phyloP scores from a whole-genome alignment of 495 filamentous ascomycete genomes.

The Xylaria acuta region DNA sequence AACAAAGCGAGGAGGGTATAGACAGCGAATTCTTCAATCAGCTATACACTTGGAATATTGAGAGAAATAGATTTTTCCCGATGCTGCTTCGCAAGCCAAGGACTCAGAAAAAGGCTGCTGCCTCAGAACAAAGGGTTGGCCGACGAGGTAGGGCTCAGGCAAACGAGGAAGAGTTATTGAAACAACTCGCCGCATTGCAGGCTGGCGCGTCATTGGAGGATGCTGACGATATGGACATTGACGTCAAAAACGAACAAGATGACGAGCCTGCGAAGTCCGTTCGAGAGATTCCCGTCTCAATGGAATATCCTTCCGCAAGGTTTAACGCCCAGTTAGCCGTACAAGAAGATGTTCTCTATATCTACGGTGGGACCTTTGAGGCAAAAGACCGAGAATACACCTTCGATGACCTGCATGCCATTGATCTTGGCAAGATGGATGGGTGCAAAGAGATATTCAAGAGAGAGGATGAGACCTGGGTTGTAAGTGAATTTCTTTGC shows the following conservation, averaged over 20 bases:
- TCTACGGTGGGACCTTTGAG: conserved; percentile 94
- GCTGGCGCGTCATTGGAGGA: conserved; percentile 66
- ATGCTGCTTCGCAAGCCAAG: conserved; percentile 74
- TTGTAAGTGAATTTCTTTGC: conserved; percentile 51
- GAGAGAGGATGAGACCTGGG: conserved; percentile 84
- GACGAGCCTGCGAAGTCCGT: conserved; percentile 54
- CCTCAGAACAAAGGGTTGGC: conserved; percentile 62
- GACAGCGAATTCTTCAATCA: conserved; percentile 95
- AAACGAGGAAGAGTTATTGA: conserved; percentile 87
- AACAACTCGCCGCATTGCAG: conserved; percentile 81
- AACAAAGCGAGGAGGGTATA: conserved; percentile 92
- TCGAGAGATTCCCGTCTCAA: conserved; percentile 63
- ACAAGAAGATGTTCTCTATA: conserved; percentile 88
- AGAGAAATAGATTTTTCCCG: conserved; percentile 91
- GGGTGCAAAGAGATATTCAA: conserved; percentile 89
- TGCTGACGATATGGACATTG: conserved; percentile 63
- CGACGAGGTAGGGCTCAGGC: conserved; percentile 76
- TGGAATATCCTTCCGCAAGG: conserved; percentile 82
- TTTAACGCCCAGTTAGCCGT: conserved; percentile 92
- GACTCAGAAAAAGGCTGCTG: conserved; percentile 61
- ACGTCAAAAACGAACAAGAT: conserved; percentile 48
- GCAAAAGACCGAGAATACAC: conserved; percentile 93
- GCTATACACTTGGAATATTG: conserved; percentile 89
- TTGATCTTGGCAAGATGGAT: conserved; percentile 90
- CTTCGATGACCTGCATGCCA: conserved; percentile 90